These are phyloP conservation scores for Talaromyces ruber DNA, from an alignment of 495 filamentous ascomycete genomes.

Conservation along the genomic window DNA sequence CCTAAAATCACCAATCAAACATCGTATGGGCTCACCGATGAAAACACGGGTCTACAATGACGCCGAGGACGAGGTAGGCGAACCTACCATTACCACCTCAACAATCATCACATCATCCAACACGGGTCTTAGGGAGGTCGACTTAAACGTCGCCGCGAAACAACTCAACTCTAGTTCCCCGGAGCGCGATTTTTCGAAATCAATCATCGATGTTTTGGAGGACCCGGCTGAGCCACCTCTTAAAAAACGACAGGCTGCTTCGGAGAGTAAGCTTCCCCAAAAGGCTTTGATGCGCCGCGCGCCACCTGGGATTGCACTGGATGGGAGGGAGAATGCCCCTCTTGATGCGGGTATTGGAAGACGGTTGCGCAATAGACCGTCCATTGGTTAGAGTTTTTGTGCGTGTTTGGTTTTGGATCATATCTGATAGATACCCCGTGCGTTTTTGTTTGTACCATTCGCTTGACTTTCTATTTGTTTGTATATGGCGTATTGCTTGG, in stretches of 20 bases:
- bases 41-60: slow-evolving; percentile 39
- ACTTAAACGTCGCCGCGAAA: slow-evolving; percentile 39
- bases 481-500: background rate
- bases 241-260: slow-evolving; percentile 39
- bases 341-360: slow-evolving; percentile 19
- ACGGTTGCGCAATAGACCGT: slow-evolving; percentile 19
- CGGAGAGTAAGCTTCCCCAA: slow-evolving; percentile 32
- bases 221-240: slow-evolving; percentile 39
- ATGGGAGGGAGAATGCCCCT: slow-evolving; percentile 55
- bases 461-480: background rate
- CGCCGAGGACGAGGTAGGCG: slow-evolving; percentile 32
- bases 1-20: slow-evolving; percentile 15
- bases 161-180: slow-evolving; percentile 19
- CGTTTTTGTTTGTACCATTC: background rate
- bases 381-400: slow-evolving; percentile 6
- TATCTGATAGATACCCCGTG: background rate
- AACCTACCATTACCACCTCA: slow-evolving; percentile 23
- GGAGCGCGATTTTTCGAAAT: slow-evolving; percentile 6
- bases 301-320: slow-evolving; percentile 27
- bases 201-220: slow-evolving; percentile 16
- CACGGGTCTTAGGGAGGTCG: slow-evolving; percentile 46
- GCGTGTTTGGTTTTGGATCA: background rate
- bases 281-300: slow-evolving; percentile 38
- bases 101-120: slow-evolving; percentile 29
- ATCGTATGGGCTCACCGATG: slow-evolving; percentile 17